Evolutionary conservation across 2,329 filamentous ascomycete genomes (phyloP), one percentile per base, ranked within the genome.

Genomic region (Anthostomella pinea): DNA sequence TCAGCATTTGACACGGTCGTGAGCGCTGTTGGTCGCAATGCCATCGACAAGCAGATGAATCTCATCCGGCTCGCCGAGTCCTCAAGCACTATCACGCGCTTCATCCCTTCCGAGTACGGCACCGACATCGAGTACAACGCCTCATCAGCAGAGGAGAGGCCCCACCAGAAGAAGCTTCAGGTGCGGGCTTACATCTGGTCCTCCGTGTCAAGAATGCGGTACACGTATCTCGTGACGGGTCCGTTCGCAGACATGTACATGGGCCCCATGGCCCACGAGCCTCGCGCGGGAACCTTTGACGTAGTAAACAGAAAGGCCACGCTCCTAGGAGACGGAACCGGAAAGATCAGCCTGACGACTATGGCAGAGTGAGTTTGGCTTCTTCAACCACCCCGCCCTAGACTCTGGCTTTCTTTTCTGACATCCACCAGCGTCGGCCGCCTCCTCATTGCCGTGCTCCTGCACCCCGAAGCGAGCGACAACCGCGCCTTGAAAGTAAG

Each of bases 401-500:
- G 10, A 8, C 18, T 4, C 22, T 8, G n/a, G n/a, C 8, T 25
- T 29, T 8, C 11, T 8, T 27, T 10, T 18, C 35, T 35, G 18
- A 41, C 30, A 37, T 16, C 48, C 24, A 10, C 5, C 31, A 83
- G 79, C 51, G 82, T 87, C 8, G 84, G 83, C 4, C 79, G 75
- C 37, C 70, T 83, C 16, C 70, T 87, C 2, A 76, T 79, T 2
- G 77, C 77, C 0, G 73, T 81, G 1, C 67, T 87, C 10, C 68
- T 66, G 11, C 74, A 81, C 39, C 76, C 78, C 3, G 59, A 71
- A 8, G 66, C 60, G 5, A 68, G 76, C 0, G 67, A 67, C 21
- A 75, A 76, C 45, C 71, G 73, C 35, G 72, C 76, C 0, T 61
- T 87, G 21, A 81, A 77, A 39, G 79, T 87, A 2, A 83, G 87